Evolutionary conservation across 495 filamentous ascomycete genomes (phyloP), one percentile per base, ranked within the genome.

Genomic region (Hypoxylon trugodes): DNA sequence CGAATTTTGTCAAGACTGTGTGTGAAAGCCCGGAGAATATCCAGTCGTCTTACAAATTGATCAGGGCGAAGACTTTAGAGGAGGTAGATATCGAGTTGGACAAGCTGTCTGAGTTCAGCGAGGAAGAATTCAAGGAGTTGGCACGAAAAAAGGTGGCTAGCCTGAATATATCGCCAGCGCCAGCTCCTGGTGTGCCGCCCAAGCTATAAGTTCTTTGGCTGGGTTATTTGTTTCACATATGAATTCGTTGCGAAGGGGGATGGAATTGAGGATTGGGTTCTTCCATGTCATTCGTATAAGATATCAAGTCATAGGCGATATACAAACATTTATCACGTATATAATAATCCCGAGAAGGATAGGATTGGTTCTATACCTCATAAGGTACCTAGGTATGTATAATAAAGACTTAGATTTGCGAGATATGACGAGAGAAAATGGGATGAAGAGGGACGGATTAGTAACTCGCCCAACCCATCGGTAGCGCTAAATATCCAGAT

Each of bases 91-190:
- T 90, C 9, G 78, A 87, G 19, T 71, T 87, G 26, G 76, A 76
- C 19, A 70, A 77, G 50, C 69, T 88, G 22, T 77, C 74, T 53
- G 68, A 73, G 7, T 77, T 85, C 13, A 75, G 63, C 3, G 78
- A 87, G 43, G 83, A 84, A 43, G 83, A 89, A 48, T 83, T 92
- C 78, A 68, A 58, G 38, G 73, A 74, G 50, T 69, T 77, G 61
- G 77, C 83, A 48, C 68, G 71, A 33, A 76, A 76, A 72, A 77
- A 37, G 80, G 75, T 78, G 1, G 16, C 18, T 72, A 77, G 66
- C 77, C 73, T 50, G 59, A 50, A 63, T 51, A 64, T 65, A 38
- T 75, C 77, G 51, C 57, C 70, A 33, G 74, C 28, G 2, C 45
- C 55, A 3, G 16, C 32, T 16, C 45, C 75, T 69, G 75, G 68